These are phyloP conservation scores for Nicotiana knightiana DNA, from an alignment of 257 asterid species.

Conservation along the genomic window DNA sequence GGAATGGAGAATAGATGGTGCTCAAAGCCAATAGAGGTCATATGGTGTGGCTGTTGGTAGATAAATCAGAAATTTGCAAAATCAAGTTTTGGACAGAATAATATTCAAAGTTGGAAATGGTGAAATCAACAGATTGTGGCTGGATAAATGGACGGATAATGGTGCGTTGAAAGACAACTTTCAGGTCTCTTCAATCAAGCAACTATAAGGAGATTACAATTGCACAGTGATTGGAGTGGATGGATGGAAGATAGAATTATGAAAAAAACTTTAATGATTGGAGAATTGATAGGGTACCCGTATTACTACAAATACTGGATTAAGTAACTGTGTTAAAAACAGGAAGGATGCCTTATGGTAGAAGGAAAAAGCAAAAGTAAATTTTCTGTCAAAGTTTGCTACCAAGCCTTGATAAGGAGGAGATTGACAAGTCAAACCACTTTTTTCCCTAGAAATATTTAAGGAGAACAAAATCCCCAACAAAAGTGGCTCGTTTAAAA, in stretches of 20 bases:
- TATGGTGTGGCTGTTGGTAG: background rate
- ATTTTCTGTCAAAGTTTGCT: background rate
- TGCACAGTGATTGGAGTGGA: background rate
- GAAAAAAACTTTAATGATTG: background rate
- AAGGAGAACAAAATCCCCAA: conserved; percentile 1
- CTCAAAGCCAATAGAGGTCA: conserved; percentile 2
- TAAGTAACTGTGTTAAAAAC: background rate
- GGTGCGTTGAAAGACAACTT: background rate
- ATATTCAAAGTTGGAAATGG: background rate
- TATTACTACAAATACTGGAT: background rate
- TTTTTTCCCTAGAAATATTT: background rate
- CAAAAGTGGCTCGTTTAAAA: background rate
- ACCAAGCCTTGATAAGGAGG: background rate
- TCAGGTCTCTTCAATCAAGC: background rate
- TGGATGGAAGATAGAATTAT: background rate
- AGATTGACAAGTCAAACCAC: background rate
- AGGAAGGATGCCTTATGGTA: background rate
- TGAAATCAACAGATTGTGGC: background rate
- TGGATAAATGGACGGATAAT: background rate
- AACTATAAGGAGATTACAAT: background rate
- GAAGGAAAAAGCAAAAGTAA: background rate
- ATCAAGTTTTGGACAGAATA: background rate
- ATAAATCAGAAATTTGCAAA: background rate
- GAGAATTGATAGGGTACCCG: background rate
- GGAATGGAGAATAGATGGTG: background rate